These are phyloP conservation scores for Bremia lactucae DNA, from an alignment of 352 stramenopile genomes.

Conservation along the genomic window DNA sequence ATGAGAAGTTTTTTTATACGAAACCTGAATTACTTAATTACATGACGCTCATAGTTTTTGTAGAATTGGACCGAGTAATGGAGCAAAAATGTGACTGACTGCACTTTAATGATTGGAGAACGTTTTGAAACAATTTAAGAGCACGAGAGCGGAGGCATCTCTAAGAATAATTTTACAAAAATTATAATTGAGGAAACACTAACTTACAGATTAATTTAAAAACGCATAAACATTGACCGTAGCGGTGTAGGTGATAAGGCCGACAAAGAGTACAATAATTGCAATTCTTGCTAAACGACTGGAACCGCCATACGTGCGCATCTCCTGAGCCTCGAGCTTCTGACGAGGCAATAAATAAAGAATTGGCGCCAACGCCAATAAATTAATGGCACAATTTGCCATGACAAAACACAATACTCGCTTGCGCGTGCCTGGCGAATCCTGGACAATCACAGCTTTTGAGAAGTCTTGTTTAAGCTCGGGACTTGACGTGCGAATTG, in stretches of 20 bases:
- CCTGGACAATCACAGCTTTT: slow-evolving; percentile 16
- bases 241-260: slow-evolving; percentile 28
- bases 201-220: too few relatives aligned
- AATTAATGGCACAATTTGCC: slow-evolving; percentile 38
- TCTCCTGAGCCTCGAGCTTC: slow-evolving; percentile 54
- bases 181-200: too few relatives aligned
- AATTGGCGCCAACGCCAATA: slow-evolving; percentile 41
- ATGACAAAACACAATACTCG: slow-evolving; percentile 33
- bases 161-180: too few relatives aligned
- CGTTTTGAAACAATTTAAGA: too few relatives aligned
- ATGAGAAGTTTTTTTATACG: too few relatives aligned
- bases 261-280: slow-evolving; percentile 30
- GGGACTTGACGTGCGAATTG: slow-evolving; percentile 35
- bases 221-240: slow-evolving; percentile 34
- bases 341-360: slow-evolving; percentile 57
- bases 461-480: slow-evolving; percentile 32
- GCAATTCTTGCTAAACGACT: slow-evolving; percentile 29
- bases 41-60: too few relatives aligned
- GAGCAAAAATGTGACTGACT: too few relatives aligned
- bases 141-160: too few relatives aligned
- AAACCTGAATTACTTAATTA: too few relatives aligned
- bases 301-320: slow-evolving; percentile 42
- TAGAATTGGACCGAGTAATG: too few relatives aligned
- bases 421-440: slow-evolving; percentile 22
- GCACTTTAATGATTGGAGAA: too few relatives aligned